Percentiles rank a stretch among this genome's conserved stretches.
These are phyloP conservation scores for Penicillium brasilianum DNA, from an alignment of 2,329 filamentous ascomycete genomes.

Conservation along the genomic window DNA sequence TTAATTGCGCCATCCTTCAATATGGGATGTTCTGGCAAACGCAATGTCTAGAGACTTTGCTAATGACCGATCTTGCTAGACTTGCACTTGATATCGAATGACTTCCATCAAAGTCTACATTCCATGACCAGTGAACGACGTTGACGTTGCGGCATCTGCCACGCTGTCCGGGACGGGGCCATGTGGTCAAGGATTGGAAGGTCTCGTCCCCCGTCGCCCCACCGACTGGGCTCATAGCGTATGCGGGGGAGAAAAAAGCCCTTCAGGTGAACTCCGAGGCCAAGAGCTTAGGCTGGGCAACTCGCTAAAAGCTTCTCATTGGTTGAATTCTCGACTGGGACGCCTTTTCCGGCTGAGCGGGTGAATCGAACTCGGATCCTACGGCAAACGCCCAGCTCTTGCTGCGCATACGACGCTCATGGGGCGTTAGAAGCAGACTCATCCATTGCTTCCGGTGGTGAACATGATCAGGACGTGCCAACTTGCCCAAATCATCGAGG, in stretches of 20 bases:
- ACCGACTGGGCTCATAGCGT: slow-evolving; percentile 7
- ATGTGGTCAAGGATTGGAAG: slow-evolving; percentile 7
- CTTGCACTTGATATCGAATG: neutral
- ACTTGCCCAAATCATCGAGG: neutral
- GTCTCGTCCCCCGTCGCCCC: neutral
- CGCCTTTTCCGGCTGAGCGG: neutral
- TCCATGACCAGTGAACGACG: neutral
- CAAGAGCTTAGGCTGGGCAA: neutral
- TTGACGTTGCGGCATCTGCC: neutral
- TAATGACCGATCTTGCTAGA: too few species aligned
- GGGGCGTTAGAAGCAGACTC: neutral
- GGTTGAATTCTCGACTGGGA: neutral
- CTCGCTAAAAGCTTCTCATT: neutral
- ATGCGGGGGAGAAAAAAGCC: neutral
- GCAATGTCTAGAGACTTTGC: neutral
- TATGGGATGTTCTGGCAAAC: neutral
- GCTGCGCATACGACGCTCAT: neutral
- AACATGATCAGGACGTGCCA: neutral
- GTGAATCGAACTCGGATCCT: neutral
- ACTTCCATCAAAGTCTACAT: neutral
- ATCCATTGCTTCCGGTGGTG: neutral
- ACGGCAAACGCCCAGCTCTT: neutral
- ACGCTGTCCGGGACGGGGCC: neutral
- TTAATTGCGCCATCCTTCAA: slow-evolving; percentile 1
- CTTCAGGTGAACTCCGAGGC: neutral